Percentiles rank a stretch among this genome's conserved stretches.
These are phyloP conservation scores for Chernovozyma sophiae-reginae DNA, from an alignment of 1,139 yeast genomes.

Conservation along the genomic window DNA sequence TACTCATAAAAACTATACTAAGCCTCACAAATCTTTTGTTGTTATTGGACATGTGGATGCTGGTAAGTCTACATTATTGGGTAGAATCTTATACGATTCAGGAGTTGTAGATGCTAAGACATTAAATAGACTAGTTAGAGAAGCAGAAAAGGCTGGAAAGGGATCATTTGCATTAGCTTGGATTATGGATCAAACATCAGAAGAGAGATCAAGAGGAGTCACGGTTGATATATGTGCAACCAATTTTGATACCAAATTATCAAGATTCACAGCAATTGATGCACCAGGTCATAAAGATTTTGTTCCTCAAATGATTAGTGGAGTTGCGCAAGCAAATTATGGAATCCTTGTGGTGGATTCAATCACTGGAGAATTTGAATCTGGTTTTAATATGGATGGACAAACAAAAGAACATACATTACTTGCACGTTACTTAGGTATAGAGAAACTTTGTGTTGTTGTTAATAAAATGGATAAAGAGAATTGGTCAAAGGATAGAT, in stretches of 20 bases:
- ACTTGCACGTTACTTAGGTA: slow-evolving; percentile 78
- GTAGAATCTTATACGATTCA: slow-evolving; percentile 75
- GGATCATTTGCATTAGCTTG: slow-evolving; percentile 95
- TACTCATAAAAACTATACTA: slow-evolving; percentile 30
- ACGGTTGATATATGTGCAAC: slow-evolving; percentile 92
- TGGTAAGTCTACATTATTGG: slow-evolving; percentile 94
- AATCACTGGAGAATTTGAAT: slow-evolving; percentile 79
- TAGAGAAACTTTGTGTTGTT: slow-evolving; percentile 70
- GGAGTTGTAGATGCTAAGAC: slow-evolving; percentile 78
- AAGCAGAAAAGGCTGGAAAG: slow-evolving; percentile 80
- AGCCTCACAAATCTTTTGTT: slow-evolving; percentile 73
- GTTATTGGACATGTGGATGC: slow-evolving; percentile 98
- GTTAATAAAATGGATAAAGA: slow-evolving; percentile 84
- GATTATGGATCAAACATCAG: slow-evolving; percentile 94
- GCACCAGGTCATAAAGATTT: slow-evolving; percentile 70
- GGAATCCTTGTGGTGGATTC: slow-evolving; percentile 77
- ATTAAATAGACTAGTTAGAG: slow-evolving; percentile 71
- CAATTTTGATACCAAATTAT: slow-evolving; percentile 62
- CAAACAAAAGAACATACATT: slow-evolving; percentile 93
- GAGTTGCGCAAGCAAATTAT: slow-evolving; percentile 57
- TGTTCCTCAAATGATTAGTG: slow-evolving; percentile 53
- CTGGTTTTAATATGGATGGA: slow-evolving; percentile 83
- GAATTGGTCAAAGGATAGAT: slow-evolving; percentile 67
- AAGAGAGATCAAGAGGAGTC: slow-evolving; percentile 87
- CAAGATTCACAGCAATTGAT: slow-evolving; percentile 83